A percentile compares a stretch with the other conserved stretches of the same genome.
Evolutionary conservation across 176 grass and related monocot genomes (phyloP).

Genomic region (Oryza meridionalis): DNA sequence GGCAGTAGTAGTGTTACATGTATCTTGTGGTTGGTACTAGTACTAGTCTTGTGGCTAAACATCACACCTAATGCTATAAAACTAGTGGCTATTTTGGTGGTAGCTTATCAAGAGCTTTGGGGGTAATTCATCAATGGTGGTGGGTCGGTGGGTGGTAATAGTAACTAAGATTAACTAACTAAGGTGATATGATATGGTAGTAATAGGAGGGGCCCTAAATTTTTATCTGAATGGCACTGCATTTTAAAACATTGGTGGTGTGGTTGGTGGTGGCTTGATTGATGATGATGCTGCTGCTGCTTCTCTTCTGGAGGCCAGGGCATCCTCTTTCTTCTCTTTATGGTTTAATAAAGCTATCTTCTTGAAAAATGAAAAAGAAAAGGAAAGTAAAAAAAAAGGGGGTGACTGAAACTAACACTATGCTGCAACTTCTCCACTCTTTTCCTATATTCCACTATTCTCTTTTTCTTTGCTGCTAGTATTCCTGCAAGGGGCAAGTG

Average conservation of each 20-base stretch:
- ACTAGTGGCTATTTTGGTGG: conserved; percentile 29
- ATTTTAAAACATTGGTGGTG: not conserved
- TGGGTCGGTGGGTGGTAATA: conserved; percentile 11
- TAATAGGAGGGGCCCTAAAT: conserved; percentile 29
- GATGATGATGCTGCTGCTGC: conserved; percentile 23
- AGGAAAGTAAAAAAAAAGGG: not conserved
- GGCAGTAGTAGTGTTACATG: conserved; percentile 26
- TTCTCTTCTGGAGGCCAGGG: conserved; percentile 30
- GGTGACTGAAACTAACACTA: conserved; percentile 55
- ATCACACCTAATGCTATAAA: conserved; percentile 37
- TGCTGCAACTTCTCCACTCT: conserved; percentile 52
- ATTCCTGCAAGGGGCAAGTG: conserved; percentile 50
- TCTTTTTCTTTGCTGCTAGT: conserved; percentile 67
- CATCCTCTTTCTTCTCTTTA: conserved; percentile 22
- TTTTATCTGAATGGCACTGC: conserved; percentile 26
- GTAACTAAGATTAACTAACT: not conserved
- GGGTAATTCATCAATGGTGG: conserved; percentile 38
- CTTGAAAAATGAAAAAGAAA: not conserved
- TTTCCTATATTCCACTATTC: conserved; percentile 69
- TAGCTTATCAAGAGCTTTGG: conserved; percentile 12
- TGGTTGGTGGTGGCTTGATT: not conserved
- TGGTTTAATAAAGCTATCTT: conserved; percentile 40
- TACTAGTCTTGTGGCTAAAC: conserved; percentile 38
- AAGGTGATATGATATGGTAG: not conserved
- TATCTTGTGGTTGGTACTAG: conserved; percentile 52